Conservation (phyloP, 2,329 filamentous ascomycete genomes). For the Stachybotrys elegans region DNA sequence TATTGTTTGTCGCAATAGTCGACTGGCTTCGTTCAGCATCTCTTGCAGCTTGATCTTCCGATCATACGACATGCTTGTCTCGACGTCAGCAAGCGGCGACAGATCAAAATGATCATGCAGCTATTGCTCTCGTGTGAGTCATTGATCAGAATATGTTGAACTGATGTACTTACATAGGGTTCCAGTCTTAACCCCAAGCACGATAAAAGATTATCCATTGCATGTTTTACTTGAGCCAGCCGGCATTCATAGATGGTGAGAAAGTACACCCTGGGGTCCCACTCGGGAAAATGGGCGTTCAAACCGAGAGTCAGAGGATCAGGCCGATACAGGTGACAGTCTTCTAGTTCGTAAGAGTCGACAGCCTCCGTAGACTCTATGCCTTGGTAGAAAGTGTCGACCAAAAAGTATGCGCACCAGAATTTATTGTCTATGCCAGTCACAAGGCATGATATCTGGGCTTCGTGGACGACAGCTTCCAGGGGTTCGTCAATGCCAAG, state of each 20-base stretch:
- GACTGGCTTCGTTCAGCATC: slow-evolving; percentile 3
- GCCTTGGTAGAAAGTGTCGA: slow-evolving; percentile 4
- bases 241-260: slow-evolving; percentile 3
- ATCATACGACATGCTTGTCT: not conserved
- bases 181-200: slow-evolving; percentile 1
- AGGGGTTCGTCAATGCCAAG: not conserved
- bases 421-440: slow-evolving; percentile 4
- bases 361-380: slow-evolving; percentile 1
- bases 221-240: slow-evolving; percentile 3
- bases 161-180: slow-evolving; percentile 1
- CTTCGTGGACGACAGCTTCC: slow-evolving; percentile 2
- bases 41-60: slow-evolving; percentile 2
- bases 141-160: not conserved
- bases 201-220: slow-evolving; percentile 4
- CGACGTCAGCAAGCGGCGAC: not conserved
- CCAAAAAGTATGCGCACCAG: slow-evolving; percentile 3
- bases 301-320: slow-evolving; percentile 1
- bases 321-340: not conserved
- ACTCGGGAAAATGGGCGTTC: slow-evolving; percentile 1
- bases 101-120: not conserved
- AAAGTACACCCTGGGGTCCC: slow-evolving; percentile 3
- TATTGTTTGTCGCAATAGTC: slow-evolving; percentile 1
- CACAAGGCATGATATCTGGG: slow-evolving; percentile 5
- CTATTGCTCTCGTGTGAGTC: not conserved
- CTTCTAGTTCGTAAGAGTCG: not conserved